Evolutionary conservation across 495 filamentous ascomycete genomes (phyloP).

Genomic region (Copromyces sp.): DNA sequence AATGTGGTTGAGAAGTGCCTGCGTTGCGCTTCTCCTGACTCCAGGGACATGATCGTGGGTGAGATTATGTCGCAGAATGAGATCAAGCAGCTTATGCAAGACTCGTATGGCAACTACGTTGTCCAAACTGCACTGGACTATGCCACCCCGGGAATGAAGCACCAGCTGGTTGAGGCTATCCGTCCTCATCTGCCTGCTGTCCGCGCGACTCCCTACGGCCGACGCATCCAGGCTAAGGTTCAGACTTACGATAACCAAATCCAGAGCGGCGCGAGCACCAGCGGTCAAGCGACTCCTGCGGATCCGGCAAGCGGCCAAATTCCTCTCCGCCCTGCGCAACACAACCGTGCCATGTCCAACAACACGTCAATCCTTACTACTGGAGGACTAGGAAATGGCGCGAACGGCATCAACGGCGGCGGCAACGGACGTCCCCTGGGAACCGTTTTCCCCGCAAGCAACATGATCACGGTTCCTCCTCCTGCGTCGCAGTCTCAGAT

Average conservation of each 20-base stretch:
- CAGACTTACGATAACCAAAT: constrained; percentile 32
- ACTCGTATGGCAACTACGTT: constrained; percentile 94
- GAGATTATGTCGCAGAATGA: constrained; percentile 69
- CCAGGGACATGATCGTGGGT: constrained; percentile 70
- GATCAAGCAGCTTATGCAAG: constrained; percentile 76
- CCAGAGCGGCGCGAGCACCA: constrained; percentile 19
- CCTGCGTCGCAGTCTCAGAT: constrained; percentile 13
- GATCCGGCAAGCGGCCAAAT: constrained; percentile 35
- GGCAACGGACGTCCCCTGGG: constrained; percentile 18
- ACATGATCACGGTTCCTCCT: constrained; percentile 17
- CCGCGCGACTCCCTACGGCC: constrained; percentile 82
- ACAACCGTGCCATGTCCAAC: constrained; percentile 23
- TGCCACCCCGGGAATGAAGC: constrained; percentile 58
- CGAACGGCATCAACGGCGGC: constrained; percentile 21
- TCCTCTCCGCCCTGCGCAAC: constrained; percentile 18
- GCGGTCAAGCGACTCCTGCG: constrained; percentile 24
- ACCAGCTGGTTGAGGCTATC: constrained; percentile 66
- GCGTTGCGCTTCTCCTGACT: constrained; percentile 57
- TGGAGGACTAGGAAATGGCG: constrained; percentile 17
- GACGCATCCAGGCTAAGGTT: constrained; percentile 84
- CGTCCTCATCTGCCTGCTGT: constrained; percentile 74
- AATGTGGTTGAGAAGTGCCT: constrained; percentile 98
- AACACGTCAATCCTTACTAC: constrained; percentile 19
- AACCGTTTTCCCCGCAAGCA: constrained; percentile 17
- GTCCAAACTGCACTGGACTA: constrained; percentile 93